Percentiles rank a stretch among this genome's conserved stretches.
These are phyloP conservation scores for Pseudotsuga menziesii DNA, from an alignment of 75 land plant species.

Conservation along the genomic window DNA sequence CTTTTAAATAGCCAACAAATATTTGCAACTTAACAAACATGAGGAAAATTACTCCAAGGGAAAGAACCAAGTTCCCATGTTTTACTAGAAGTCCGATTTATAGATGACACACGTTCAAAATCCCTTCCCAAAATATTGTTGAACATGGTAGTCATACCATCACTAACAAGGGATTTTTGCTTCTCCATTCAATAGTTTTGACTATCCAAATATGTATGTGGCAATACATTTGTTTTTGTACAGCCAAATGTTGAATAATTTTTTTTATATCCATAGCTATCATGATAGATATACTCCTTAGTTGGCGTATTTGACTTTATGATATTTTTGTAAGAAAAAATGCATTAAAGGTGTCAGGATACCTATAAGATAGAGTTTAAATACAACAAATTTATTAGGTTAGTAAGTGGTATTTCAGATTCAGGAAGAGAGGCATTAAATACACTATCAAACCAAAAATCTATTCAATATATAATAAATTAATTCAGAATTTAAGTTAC, in stretches of 20 bases:
- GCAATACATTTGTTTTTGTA: constrained; percentile 20
- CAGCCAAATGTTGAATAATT: background rate
- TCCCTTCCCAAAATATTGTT: constrained; percentile 19
- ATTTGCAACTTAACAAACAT: constrained; percentile 25
- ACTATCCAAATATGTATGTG: constrained; percentile 17
- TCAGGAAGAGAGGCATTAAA: background rate
- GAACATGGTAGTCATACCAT: constrained; percentile 11
- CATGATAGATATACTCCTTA: constrained; percentile 10
- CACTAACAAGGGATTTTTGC: constrained; percentile 7
- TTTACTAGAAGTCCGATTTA: constrained; percentile 9
- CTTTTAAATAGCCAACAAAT: background rate
- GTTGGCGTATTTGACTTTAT: background rate
- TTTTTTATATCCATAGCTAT: constrained; percentile 12
- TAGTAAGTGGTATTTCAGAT: background rate
- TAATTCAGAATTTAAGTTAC: background rate
- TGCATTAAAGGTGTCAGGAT: background rate
- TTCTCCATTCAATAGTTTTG: constrained; percentile 14
- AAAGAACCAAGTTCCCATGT: constrained; percentile 41
- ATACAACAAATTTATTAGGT: background rate
- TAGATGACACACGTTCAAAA: constrained; percentile 9
- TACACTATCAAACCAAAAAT: background rate
- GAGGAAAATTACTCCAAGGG: constrained; percentile 52
- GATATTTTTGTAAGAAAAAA: background rate
- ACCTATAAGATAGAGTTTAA: background rate
- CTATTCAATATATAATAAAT: background rate